Percentiles rank a stretch among this genome's conserved stretches.
Conservation (phyloP, 805 yeast genomes). For the Candida suzukii region DNA sequence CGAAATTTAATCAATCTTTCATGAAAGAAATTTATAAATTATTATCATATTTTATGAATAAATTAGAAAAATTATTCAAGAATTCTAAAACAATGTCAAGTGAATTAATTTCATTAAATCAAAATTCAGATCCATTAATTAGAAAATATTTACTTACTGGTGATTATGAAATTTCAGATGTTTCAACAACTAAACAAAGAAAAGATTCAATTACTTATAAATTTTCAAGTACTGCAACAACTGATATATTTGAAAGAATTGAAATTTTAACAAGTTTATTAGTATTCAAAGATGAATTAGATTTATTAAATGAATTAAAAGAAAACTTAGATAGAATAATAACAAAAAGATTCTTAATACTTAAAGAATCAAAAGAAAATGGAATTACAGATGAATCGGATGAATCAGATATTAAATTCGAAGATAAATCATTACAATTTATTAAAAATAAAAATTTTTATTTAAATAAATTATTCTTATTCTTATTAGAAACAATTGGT, state of each 20-base stretch:
- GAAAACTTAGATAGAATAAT: background rate
- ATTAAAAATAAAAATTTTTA: background rate
- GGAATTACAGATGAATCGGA: background rate
- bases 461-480: background rate
- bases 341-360: background rate
- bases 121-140: constrained; percentile 38
- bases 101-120: constrained; percentile 57
- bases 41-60: constrained; percentile 56
- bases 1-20: constrained; percentile 34
- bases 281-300: background rate
- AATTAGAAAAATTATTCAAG: constrained; percentile 39
- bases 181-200: background rate
- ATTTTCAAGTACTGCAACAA: too few relatives aligned
- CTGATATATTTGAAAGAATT: background rate
- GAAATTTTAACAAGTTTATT: background rate
- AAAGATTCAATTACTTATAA: background rate
- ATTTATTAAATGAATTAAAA: background rate
- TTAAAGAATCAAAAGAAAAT: background rate
- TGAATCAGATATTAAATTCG: too few relatives aligned
- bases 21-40: constrained; percentile 61
- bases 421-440: background rate
- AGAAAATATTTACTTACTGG: constrained; percentile 57
- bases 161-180: constrained; percentile 24
- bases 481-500: background rate
- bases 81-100: constrained; percentile 47